phyloP scores from a whole-genome alignment of 306 rosid species.

The Cucumis cinereus region DNA sequence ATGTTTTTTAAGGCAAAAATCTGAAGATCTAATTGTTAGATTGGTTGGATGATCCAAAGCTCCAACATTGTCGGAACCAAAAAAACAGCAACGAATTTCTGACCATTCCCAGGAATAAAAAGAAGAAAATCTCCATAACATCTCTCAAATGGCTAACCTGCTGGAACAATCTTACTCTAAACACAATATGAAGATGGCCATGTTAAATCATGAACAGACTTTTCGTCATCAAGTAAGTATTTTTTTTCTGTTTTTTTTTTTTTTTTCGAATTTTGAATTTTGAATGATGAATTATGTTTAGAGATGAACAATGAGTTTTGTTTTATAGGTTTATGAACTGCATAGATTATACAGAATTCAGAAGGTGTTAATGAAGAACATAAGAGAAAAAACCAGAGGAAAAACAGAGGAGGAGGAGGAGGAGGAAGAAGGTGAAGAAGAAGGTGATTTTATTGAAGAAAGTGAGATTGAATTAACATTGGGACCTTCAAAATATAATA shows the following conservation, averaged over 20 bases:
- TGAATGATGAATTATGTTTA: no score
- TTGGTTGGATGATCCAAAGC: neutral
- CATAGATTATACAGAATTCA: constrained; percentile 74
- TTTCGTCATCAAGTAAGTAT: constrained; percentile 63
- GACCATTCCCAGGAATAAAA: neutral
- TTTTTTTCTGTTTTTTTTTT: neutral
- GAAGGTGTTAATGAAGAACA: constrained; percentile 59
- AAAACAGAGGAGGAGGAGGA: constrained; percentile 18
- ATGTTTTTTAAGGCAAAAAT: neutral
- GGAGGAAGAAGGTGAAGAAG: constrained; percentile 12
- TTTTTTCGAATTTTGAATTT: neutral
- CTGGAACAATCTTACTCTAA: constrained; percentile 38
- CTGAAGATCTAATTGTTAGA: neutral
- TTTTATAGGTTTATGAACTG: constrained; percentile 64
- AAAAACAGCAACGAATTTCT: neutral
- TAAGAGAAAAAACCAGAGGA: constrained; percentile 19
- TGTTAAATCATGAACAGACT: constrained; percentile 67
- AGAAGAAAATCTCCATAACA: no score
- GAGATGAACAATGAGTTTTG: neutral
- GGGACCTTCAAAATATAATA: constrained; percentile 50
- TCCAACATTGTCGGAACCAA: neutral
- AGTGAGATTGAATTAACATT: constrained; percentile 65
- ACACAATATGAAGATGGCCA: constrained; percentile 62
- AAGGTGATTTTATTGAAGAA: constrained; percentile 55
- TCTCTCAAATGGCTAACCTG: constrained; percentile 41